Evolutionary conservation across 192 early-diverging fungal genomes (phyloP).

Genomic region (Cetraspora pellucida): DNA sequence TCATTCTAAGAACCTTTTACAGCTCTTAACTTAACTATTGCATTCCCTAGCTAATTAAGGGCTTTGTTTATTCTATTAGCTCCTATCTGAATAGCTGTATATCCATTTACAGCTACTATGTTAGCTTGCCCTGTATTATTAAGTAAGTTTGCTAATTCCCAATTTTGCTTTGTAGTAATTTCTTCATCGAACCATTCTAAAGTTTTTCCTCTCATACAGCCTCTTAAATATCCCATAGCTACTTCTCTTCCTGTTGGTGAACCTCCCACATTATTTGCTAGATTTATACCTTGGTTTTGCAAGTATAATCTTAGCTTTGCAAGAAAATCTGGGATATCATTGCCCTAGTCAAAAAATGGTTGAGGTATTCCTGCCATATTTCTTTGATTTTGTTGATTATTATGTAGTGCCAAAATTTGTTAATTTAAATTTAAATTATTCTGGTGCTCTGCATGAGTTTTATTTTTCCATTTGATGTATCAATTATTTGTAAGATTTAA

Average conservation of each 20-base stretch:
- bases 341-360: not conserved
- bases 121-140: conserved; percentile 16
- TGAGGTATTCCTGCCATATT: not conserved
- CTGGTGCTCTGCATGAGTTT: not conserved
- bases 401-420: not conserved
- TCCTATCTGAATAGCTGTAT: not conserved
- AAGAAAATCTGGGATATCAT: not conserved
- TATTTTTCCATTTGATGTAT: conserved; percentile 19
- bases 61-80: not conserved
- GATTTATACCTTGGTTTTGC: not conserved
- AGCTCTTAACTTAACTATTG: conserved; percentile 2
- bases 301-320: not conserved
- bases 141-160: conserved; percentile 5
- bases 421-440: not conserved
- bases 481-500: not conserved
- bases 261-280: not conserved
- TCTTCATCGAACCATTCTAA: conserved; percentile 3
- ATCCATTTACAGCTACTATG: not conserved
- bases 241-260: not conserved
- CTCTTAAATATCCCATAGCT: not conserved
- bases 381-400: conserved; percentile 11
- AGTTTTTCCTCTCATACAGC: not conserved
- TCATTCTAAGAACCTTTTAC: not conserved
- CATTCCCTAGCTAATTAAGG: not conserved
- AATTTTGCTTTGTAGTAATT: not conserved